Evolutionary conservation across 129 eudicot genomes (phyloP), one percentile per base, ranked within the genome.

Genomic region (Chrysanthemum seticuspe): DNA sequence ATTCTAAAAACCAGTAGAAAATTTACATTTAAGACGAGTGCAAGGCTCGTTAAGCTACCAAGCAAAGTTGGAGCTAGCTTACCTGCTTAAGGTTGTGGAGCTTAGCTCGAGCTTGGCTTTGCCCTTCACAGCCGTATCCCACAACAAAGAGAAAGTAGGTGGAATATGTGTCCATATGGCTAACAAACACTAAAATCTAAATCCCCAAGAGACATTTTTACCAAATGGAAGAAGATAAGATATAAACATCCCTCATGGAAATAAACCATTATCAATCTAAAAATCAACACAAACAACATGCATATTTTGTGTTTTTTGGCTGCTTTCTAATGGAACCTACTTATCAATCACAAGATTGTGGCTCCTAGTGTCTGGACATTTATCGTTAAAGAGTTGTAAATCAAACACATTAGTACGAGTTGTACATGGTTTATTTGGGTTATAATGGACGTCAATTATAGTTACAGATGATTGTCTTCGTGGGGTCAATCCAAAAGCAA

Each of bases 311-410:
- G 40, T 3, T 34, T 34, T 34, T 56, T 14, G 61, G 8, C 61
- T 56, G 16, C 2, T 56, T 56, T 14, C 61, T 56, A 14, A 14
- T 56, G 61, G 61, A 56, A 56, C 21, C 61, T 56, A 56, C 61
- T 56, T 14, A 56, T 14, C 16, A 6, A 23, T 57, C 62, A 57
- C 31, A 57, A 57, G 18, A 57, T 11, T 2, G 25, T 19, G 62
- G 27, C 25, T 57, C 62, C 19, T 57, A 57, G 62, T 57, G 62
- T 8, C 23, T 56, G 62, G 62, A 56, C 23, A 56, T 56, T 57
- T n/a, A 8, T 16, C 1, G 12, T 57, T 18, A 9, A 36, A 40
- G 11, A 25, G 62, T 19, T 57, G 25, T 9, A 57, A 18, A 57
- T 57, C 25, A 18, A 8, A 10, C 62, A 19, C 2, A 15, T 23